These are phyloP conservation scores for Wickerhamomyces queroliae DNA, from an alignment of 805 yeast genomes.

Conservation along the genomic window DNA sequence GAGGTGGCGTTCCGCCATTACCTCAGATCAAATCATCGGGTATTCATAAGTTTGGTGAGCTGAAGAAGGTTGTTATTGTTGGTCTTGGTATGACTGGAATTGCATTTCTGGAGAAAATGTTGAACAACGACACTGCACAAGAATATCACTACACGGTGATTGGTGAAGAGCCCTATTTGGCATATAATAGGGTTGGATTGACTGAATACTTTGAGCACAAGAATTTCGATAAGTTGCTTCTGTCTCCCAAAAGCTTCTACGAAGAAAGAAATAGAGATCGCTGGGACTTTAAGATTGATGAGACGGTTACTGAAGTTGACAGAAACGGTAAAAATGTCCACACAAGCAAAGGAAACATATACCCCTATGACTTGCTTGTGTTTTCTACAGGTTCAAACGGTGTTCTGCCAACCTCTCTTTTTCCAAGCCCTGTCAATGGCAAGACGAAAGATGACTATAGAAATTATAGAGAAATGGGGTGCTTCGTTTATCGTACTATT, in stretches of 20 bases:
- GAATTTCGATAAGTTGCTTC: slow-evolving; percentile 20
- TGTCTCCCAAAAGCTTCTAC: slow-evolving; percentile 23
- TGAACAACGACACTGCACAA: slow-evolving; percentile 23
- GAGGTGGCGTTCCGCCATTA: slow-evolving; percentile 18
- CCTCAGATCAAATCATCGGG: slow-evolving; percentile 7
- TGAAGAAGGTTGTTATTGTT: slow-evolving; percentile 23
- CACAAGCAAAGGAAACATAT: slow-evolving; percentile 12
- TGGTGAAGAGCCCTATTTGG: slow-evolving; percentile 31
- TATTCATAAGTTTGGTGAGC: background rate
- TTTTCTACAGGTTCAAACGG: slow-evolving; percentile 30
- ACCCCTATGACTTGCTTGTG: slow-evolving; percentile 23
- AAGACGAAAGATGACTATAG: slow-evolving; percentile 7
- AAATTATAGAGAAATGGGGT: slow-evolving; percentile 23
- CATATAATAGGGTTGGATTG: slow-evolving; percentile 32
- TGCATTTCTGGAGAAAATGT: slow-evolving; percentile 28
- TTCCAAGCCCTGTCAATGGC: slow-evolving; percentile 15
- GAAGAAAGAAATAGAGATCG: slow-evolving; percentile 14
- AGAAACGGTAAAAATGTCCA: slow-evolving; percentile 8
- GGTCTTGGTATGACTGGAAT: slow-evolving; percentile 34
- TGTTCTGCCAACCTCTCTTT: slow-evolving; percentile 20
- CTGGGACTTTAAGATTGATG: slow-evolving; percentile 22
- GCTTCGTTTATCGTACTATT: slow-evolving; percentile 29
- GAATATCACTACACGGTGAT: slow-evolving; percentile 24
- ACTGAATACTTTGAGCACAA: slow-evolving; percentile 26
- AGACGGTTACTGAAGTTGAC: slow-evolving; percentile 15